Conservation (phyloP, 2,329 filamentous ascomycete species). For the Aspergillus ochraceoroseus region DNA sequence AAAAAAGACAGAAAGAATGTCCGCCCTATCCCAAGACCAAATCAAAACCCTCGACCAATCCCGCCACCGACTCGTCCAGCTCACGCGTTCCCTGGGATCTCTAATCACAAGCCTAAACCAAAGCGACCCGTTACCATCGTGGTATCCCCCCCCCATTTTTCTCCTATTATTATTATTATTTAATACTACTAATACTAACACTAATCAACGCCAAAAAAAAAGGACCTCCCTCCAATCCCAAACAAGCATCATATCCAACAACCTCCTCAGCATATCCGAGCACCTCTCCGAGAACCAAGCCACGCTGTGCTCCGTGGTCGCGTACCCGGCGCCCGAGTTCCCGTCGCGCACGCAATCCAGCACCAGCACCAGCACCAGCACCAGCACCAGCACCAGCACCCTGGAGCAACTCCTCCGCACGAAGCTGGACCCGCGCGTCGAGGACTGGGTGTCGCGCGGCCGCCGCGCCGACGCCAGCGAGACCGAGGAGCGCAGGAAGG, state of each 20-base stretch:
- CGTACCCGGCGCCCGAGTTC: conserved; percentile 71
- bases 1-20: conserved; percentile 27
- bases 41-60: conserved; percentile 65
- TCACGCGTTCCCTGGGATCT: conserved; percentile 63
- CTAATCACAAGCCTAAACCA: conserved; percentile 58
- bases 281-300: conserved; percentile 61
- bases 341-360: conserved; percentile 60
- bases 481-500: conserved; percentile 12
- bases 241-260: conserved; percentile 64
- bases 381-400: too few relatives aligned
- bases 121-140: conserved; percentile 62
- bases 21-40: conserved; percentile 39
- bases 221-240: conserved; percentile 67
- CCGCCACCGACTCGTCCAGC: conserved; percentile 62
- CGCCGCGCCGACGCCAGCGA: conserved; percentile 30
- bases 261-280: conserved; percentile 62
- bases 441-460: conserved; percentile 65
- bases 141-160: conserved; percentile 46
- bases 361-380: too few relatives aligned
- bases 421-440: conserved; percentile 73
- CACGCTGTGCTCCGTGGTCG: conserved; percentile 64
- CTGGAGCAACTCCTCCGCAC: conserved; percentile 70
- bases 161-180: not conserved
- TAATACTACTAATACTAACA: not conserved
- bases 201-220: not conserved